Evolutionary conservation across 1,139 yeast species (phyloP).

Genomic region (Suhomyces ambrosiae): DNA sequence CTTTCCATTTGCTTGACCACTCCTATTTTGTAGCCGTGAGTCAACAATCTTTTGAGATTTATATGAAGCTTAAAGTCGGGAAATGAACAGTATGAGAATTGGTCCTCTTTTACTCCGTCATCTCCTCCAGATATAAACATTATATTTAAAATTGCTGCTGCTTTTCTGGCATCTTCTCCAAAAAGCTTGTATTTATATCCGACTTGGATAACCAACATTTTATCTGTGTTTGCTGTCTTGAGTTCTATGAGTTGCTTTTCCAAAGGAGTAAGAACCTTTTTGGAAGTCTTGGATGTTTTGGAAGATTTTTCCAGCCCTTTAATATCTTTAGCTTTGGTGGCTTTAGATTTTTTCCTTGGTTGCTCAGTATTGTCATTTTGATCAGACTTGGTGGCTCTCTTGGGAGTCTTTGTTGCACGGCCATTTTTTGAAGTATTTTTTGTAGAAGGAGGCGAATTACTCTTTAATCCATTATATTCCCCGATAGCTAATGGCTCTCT

Average conservation of each 20-base stretch:
- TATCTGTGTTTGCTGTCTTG: conserved; percentile 61
- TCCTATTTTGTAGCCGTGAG: conserved; percentile 74
- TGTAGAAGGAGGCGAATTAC: too few species aligned
- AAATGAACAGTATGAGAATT: conserved; percentile 81
- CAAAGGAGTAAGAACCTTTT: conserved; percentile 63
- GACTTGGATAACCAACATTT: conserved; percentile 76
- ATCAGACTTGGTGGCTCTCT: too few species aligned
- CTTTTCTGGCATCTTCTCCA: conserved; percentile 79
- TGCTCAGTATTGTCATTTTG: too few species aligned
- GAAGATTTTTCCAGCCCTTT: too few species aligned
- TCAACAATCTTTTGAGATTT: conserved; percentile 68
- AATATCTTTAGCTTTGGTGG: too few species aligned
- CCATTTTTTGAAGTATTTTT: too few species aligned
- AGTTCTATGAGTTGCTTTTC: conserved; percentile 75
- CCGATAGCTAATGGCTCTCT: too few species aligned
- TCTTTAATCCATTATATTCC: too few species aligned
- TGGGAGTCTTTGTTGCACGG: too few species aligned
- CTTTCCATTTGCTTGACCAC: conserved; percentile 86
- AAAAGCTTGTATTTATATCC: conserved; percentile 90
- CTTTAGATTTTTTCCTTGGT: too few species aligned
- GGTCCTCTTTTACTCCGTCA: conserved; percentile 46
- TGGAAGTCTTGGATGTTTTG: conserved; percentile 6
- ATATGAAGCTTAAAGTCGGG: conserved; percentile 76
- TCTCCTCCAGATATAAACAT: conserved; percentile 68
- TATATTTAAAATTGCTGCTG: conserved; percentile 65